Base-by-base conservation (phyloP, 495 filamentous ascomycete species). In the Xylaria flabelliformis region DNA sequence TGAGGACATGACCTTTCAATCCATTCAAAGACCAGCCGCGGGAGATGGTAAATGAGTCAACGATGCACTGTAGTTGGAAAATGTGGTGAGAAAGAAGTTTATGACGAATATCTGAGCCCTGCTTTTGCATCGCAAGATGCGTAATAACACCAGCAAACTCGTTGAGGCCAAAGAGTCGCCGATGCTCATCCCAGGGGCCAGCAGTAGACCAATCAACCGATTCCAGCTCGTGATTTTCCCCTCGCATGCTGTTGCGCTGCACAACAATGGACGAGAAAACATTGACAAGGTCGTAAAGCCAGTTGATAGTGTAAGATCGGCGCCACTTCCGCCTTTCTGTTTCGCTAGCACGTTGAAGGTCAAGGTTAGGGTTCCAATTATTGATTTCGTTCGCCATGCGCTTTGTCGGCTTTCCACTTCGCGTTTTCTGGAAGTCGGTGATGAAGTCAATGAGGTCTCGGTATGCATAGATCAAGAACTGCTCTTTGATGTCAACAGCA, bases 201-300 rank as follows among this genome's bases (percentile, higher is more conserved):
- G 36, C 1, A 24, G 65, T 67, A 26, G 72, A 76, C 72, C 65
- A 74, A 51, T 84, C 75, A 7, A 80, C 78, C 8, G 62, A 76
- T 72, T 83, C 83, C 26, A 77, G 72, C 0, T 64, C 74, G 21
- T 79, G 74, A 0, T 76, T 63, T 73, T 83, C 75, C 9, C 79
- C 77, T 58, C 75, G 74, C 72, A 74, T 64, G 26, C 71, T 81
- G 51, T 79, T 83, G 48, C 78, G 77, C 70, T 85, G 79, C 17
- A 84, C 78, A 53, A 85, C 81, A 61, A 82, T 74, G 13, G 72
- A 77, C 24, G 83, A 83, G 53, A 78, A 83, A 26, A 84, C 42
- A 42, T 84, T 85, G 67, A 85, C 82, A 29, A 86, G 78, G 62
- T 86, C 83, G 71, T 86, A 86, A 1, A 87, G 82, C 84, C 83